Conservation (phyloP, 202 grass and related monocot species). For the Carex arenaria region DNA sequence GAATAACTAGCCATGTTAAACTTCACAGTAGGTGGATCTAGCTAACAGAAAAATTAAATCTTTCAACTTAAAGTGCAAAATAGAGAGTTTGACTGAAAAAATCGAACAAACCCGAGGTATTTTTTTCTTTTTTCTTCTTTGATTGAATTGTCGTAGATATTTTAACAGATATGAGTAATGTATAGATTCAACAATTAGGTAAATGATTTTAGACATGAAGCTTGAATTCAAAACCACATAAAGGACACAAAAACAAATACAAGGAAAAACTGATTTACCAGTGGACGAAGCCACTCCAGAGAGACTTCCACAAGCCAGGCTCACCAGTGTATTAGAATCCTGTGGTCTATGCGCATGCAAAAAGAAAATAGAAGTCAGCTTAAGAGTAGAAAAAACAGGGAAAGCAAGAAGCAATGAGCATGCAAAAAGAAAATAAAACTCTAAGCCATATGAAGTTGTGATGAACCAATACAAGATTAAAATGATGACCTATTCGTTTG, state of each 20-base stretch:
- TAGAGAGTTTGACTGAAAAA: not conserved
- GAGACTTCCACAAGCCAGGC: conserved; percentile 84
- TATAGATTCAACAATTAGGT: not conserved
- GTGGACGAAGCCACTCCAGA: conserved; percentile 90
- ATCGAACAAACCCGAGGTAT: not conserved
- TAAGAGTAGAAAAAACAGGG: conserved; percentile 20
- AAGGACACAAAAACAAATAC: not conserved
- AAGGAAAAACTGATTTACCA: conserved; percentile 38
- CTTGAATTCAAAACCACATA: not conserved
- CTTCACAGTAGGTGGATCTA: too few relatives aligned
- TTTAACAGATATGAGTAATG: not conserved
- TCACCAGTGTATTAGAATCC: conserved; percentile 68
- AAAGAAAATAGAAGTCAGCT: not conserved
- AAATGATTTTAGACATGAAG: not conserved
- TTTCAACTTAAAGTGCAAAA: not conserved
- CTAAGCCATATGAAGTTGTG: not conserved
- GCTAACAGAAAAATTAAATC: too few relatives aligned
- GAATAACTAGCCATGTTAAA: too few relatives aligned
- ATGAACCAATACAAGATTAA: conserved; percentile 18
- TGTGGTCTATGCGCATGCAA: conserved; percentile 41
- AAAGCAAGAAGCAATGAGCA: not conserved
- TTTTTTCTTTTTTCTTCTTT: not conserved
- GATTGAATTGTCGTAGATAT: not conserved
- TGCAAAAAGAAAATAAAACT: not conserved
- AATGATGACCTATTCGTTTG: conserved; percentile 61